phyloP scores from a whole-genome alignment of 1,284 basidiomycete species.

The Prillingera fragicola region DNA sequence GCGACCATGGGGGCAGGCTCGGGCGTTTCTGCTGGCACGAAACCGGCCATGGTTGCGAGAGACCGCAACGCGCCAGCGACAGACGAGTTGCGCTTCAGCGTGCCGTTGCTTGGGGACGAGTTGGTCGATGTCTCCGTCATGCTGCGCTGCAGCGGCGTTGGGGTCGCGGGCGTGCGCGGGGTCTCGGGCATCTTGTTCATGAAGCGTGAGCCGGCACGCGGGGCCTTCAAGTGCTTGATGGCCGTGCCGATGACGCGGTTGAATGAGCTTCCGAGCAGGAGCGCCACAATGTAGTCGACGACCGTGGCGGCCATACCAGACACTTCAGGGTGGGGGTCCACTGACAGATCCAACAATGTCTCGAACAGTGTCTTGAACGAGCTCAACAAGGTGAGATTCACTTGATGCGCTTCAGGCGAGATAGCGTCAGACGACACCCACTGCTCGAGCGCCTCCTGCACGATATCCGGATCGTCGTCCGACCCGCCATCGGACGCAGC shows the following conservation, averaged over 20 bases:
- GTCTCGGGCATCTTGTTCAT: no score
- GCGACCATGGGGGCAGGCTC: conserved; percentile 7
- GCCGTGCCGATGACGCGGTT: conserved; percentile 63
- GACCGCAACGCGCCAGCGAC: conserved; percentile 77
- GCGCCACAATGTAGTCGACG: conserved; percentile 84
- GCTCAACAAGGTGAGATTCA: conserved; percentile 75
- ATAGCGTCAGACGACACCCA: conserved; percentile 58
- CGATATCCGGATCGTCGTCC: conserved; percentile 41
- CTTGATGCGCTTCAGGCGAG: conserved; percentile 62
- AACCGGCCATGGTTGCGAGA: conserved; percentile 55
- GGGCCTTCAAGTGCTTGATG: conserved; percentile 49
- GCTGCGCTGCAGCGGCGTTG: background rate
- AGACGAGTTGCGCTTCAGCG: conserved; percentile 71
- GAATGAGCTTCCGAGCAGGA: conserved; percentile 83
- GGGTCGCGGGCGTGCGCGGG: conserved; percentile 1
- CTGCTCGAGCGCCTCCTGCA: conserved; percentile 65
- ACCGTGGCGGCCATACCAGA: conserved; percentile 84
- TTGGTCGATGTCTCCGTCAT: background rate
- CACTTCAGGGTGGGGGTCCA: conserved; percentile 89
- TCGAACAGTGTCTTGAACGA: conserved; percentile 92
- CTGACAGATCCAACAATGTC: conserved; percentile 80
- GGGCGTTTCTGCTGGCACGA: conserved; percentile 23
- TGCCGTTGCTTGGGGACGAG: conserved; percentile 34
- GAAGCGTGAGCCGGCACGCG: conserved; percentile 13
- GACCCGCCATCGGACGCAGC: conserved; percentile 52